A percentile compares a stretch with the other conserved stretches of the same genome.
These are phyloP conservation scores for Fusarium algeriense DNA, from an alignment of 2,329 filamentous ascomycete species.

Conservation along the genomic window DNA sequence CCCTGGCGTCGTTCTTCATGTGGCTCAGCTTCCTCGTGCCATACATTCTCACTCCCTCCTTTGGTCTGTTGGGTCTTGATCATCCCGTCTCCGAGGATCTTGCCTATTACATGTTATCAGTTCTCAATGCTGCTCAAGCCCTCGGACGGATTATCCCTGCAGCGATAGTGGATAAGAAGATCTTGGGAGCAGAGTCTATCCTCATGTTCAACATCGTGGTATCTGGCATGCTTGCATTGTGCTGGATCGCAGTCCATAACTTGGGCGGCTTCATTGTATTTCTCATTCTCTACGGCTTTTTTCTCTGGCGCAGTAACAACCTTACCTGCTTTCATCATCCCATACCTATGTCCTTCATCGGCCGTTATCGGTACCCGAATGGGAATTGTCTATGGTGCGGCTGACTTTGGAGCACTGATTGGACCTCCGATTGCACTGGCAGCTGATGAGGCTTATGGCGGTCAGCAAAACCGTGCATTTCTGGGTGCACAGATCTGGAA, in stretches of 20 bases:
- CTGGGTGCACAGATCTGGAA: constrained; percentile 2
- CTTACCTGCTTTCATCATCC: background rate
- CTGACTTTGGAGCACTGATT: background rate
- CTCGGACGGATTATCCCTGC: background rate
- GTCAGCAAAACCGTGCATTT: background rate
- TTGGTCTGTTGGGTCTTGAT: background rate
- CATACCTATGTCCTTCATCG: background rate
- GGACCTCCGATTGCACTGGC: background rate
- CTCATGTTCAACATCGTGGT: background rate
- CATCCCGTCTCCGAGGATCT: background rate
- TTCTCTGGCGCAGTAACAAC: background rate
- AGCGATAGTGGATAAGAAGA: background rate
- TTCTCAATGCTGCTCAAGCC: background rate
- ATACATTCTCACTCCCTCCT: background rate
- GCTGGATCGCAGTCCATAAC: background rate
- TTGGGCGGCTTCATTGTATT: background rate
- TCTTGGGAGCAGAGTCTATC: background rate
- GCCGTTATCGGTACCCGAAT: background rate
- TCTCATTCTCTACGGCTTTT: background rate
- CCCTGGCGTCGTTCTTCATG: background rate
- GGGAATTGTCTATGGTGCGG: background rate
- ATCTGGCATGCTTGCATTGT: background rate
- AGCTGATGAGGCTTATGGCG: background rate
- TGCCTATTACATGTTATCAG: background rate
- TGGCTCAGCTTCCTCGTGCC: background rate